A percentile compares a stretch with the other conserved stretches of the same genome.
phyloP scores from a whole-genome alignment of 768 basidiomycete species.

The Nevesoporus exiguus region DNA sequence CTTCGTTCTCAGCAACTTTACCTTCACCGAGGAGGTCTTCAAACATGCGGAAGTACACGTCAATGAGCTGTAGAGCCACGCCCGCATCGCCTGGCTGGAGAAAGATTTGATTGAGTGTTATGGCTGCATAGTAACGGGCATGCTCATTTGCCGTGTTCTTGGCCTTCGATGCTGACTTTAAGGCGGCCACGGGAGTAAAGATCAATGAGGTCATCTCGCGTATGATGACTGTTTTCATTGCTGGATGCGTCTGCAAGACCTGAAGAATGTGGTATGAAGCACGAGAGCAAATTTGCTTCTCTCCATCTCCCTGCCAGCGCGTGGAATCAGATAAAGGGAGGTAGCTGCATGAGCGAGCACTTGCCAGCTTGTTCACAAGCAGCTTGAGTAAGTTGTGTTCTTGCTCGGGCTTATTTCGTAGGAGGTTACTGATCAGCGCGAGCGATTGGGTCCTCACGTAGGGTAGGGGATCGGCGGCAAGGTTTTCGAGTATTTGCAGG shows the following conservation, averaged over 20 bases:
- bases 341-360: conserved; percentile 21
- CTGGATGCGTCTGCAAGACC: conserved; percentile 84
- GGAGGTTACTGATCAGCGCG: conserved; percentile 70
- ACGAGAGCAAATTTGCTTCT: conserved; percentile 83
- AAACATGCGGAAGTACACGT: conserved; percentile 95
- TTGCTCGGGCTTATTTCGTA: conserved; percentile 91
- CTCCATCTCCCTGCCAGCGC: conserved; percentile 88
- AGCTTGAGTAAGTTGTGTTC: conserved; percentile 93
- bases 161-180: conserved; percentile 12
- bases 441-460: conserved; percentile 88
- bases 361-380: conserved; percentile 89
- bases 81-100: conserved; percentile 63
- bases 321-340: neutral
- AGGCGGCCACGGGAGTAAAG: conserved; percentile 31
- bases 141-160: conserved; percentile 54
- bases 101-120: conserved; percentile 93
- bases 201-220: conserved; percentile 82
- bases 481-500: conserved; percentile 82
- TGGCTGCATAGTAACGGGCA: conserved; percentile 85
- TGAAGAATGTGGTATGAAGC: conserved; percentile 89
- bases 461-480: conserved; percentile 80
- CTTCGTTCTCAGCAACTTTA: conserved; percentile 31
- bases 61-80: conserved; percentile 75
- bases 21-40: conserved; percentile 76
- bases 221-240: conserved; percentile 88